phyloP scores from a whole-genome alignment of 352 stramenopile species.

The Halophytophthora polymorphica region DNA sequence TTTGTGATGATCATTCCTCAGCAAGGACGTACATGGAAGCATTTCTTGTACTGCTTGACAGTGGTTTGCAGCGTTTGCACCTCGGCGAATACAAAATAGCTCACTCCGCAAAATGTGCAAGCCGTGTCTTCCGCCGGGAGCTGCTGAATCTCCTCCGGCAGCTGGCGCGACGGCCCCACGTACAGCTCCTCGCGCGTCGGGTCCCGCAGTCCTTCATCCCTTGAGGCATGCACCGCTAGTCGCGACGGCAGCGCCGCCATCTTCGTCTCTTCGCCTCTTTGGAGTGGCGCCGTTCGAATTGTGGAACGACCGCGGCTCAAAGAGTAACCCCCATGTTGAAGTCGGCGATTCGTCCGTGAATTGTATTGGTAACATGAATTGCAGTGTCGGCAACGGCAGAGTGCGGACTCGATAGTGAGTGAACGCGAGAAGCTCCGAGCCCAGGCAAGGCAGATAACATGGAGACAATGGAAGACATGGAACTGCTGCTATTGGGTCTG shows the following conservation, averaged over 20 bases:
- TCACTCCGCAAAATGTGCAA: constrained; percentile 83
- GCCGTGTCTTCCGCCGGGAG: constrained; percentile 67
- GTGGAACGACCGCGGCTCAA: neutral
- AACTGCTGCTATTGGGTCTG: neutral
- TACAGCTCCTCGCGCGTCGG: constrained; percentile 73
- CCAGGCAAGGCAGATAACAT: neutral
- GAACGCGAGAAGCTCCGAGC: neutral
- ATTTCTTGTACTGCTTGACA: constrained; percentile 68
- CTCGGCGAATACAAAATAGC: constrained; percentile 85
- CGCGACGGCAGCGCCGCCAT: constrained; percentile 18
- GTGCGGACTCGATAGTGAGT: neutral
- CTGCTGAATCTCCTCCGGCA: constrained; percentile 68
- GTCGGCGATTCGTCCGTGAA: neutral
- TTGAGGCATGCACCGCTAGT: neutral
- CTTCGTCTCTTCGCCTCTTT: neutral
- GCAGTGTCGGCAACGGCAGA: neutral
- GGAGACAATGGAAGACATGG: neutral
- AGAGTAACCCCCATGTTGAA: neutral
- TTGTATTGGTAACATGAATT: neutral
- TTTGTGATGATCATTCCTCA: too few relatives aligned
- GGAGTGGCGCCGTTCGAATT: neutral
- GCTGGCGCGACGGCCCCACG: constrained; percentile 47
- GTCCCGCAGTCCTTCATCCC: constrained; percentile 43
- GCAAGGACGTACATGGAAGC: constrained; percentile 44
- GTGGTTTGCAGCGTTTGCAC: constrained; percentile 71